phyloP scores from a whole-genome alignment of 257 asterid species.

The Solanum tacnaense region DNA sequence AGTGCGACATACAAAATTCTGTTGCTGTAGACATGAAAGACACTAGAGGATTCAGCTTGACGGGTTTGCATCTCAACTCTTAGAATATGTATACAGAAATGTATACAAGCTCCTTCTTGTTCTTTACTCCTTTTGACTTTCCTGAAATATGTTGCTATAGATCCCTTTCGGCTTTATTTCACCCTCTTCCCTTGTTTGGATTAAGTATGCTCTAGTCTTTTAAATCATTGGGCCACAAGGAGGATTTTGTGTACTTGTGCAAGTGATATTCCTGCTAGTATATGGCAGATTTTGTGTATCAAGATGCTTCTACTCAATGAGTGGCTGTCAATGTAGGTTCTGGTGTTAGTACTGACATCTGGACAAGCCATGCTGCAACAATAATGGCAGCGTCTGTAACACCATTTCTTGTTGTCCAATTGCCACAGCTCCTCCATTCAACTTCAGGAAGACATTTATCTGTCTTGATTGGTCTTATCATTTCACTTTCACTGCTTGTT shows the following conservation, averaged over 20 bases:
- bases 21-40: slow-evolving; percentile 50
- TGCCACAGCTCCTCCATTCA: slow-evolving; percentile 54
- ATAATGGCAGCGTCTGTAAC: slow-evolving; percentile 80
- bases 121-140: not conserved
- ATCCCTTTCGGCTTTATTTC: not conserved
- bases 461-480: slow-evolving; percentile 60
- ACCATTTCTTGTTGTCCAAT: slow-evolving; percentile 70
- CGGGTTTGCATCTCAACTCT: slow-evolving; percentile 34
- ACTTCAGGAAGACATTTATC: slow-evolving; percentile 55
- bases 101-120: not conserved
- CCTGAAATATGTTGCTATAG: not conserved
- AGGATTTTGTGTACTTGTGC: not conserved
- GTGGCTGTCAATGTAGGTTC: slow-evolving; percentile 47
- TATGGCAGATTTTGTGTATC: not conserved
- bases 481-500: slow-evolving; percentile 48
- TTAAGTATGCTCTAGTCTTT: not conserved
- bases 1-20: slow-evolving; percentile 49
- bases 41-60: slow-evolving; percentile 52
- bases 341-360: slow-evolving; percentile 71
- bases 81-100: not conserved
- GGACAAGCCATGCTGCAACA: slow-evolving; percentile 77
- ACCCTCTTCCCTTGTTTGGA: not conserved
- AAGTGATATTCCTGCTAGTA: not conserved
- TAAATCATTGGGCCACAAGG: not conserved
- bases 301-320: not conserved